Base-by-base conservation (phyloP, 177 flowering plant species). In the Vitis hybrid region DNA sequence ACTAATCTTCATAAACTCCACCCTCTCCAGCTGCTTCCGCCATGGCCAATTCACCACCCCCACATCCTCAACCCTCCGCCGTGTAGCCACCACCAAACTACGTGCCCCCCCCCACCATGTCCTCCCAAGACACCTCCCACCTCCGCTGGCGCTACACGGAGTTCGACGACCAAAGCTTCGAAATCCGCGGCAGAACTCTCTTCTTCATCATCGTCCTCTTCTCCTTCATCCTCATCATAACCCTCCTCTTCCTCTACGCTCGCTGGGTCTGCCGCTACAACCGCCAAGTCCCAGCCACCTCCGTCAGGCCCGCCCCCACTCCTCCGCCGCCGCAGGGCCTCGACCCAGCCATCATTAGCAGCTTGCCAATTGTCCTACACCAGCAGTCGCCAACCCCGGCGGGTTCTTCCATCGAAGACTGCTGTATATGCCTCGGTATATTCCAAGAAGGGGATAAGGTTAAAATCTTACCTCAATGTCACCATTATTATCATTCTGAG, bases 371-470 rank as follows among this genome's bases (percentile, higher is more conserved):
- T 0, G 55, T 75, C 1, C 18, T 88, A 19, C 79, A 84, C 77
- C 66, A 57, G 28, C 33, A 70, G n/a, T 15, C 59, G 17, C n/a
- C 50, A 9, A 1, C 44, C 0, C 9, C 24, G 44, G 47, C 22
- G 2, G 12, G 6, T 24, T 13, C 4, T 24, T 24, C 6, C 13
- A 24, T 47, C 50, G 47, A 24, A 1, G 94, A 91, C 78, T 94
- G 98, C 55, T 85, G 86, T 14, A 92, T 92, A 63, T 94, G 98
- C 64, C 77, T 92, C 1, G 82, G 86, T 9, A 59, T 60, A 11
- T 86, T 92, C 54, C 79, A 79, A 33, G 92, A 87, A 0, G 87
- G 86, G 2, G 94, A 91, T n/a, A 90, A 86, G 72, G 82, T 94
- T 0, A 92, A 89, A 78, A 77, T 89, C 5, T 69, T 94, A 84